Evolutionary conservation across 169 alveolate genomes (phyloP), one percentile per base, ranked within the genome.

Genomic region (Eimeria sp.): DNA sequence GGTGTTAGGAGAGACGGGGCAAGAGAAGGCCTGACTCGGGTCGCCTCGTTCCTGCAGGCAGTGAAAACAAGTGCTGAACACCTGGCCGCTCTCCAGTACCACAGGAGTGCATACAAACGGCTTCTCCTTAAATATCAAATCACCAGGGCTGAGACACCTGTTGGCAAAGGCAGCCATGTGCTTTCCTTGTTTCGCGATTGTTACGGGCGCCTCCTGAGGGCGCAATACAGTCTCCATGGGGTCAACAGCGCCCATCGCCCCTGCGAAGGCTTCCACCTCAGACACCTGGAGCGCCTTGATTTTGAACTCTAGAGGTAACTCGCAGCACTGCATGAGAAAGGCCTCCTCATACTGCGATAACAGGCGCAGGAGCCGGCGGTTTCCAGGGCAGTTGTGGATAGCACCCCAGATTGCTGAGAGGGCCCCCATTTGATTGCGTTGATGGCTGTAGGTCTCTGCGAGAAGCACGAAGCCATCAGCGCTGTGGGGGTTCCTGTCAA

Each of bases 1-100:
- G 16, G 98, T 97, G 86, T 98, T 96, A 61, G 99, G 99, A 89
- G 98, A 97, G 6, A 95, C 91, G 3, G 99, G 98, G 82, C 99
- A 98, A 4, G 99, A 95, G 67, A 97, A 95, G 20, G 97, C 97
- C 34, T 95, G 97, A 25, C 96, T 83, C 67, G 97, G 91, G 20
- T 88, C 95, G 43, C 72, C 96, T 65, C 98, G 92, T 83, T 97
- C 99, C n/a, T 93, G 97, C 58, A 98, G 96, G 67, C 99, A 98
- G 94, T 98, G 99, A 90, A 98, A 98, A 72, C 99, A 98, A 49
- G 97, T 98, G 43, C 97, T 80, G 92, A 84, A 96, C 22, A 96
- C 54, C n/a, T 84, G 93, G 18, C 87, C 92, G n/a, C 57, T 67
- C 63, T 72, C 95, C 47, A 88, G 78, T 73, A 84, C 45, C 73